These are phyloP conservation scores for Volvariella surrecta DNA, from an alignment of 1,284 basidiomycete species.

Conservation along the genomic window DNA sequence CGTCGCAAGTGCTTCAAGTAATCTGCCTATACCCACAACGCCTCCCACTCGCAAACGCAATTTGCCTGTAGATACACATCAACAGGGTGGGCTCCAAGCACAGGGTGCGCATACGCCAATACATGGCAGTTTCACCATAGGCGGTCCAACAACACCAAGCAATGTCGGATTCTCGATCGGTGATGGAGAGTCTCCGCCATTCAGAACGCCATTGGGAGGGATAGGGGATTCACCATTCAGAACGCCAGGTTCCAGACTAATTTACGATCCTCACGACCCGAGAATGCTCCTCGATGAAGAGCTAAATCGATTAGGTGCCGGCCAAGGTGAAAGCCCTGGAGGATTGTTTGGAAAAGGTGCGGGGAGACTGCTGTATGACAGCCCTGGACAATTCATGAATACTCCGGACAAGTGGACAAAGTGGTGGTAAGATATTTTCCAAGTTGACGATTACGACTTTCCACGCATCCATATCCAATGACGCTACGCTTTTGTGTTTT, in stretches of 20 bases:
- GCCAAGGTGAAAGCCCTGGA: constrained; percentile 43
- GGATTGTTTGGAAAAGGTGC: constrained; percentile 46
- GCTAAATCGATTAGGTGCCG: constrained; percentile 38
- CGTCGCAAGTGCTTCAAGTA: too few relatives aligned
- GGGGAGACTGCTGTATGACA: constrained; percentile 49
- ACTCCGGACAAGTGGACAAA: constrained; percentile 38
- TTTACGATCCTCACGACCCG: constrained; percentile 65
- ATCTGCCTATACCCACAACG: too few relatives aligned
- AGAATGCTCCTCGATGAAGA: constrained; percentile 57
- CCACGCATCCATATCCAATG: not conserved
- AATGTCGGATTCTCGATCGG: constrained; percentile 23
- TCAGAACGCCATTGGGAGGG: constrained; percentile 37
- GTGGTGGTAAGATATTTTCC: constrained; percentile 42
- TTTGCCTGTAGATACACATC: too few relatives aligned
- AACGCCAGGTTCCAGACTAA: constrained; percentile 40
- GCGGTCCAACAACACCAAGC: constrained; percentile 13
- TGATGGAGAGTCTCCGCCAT: constrained; percentile 35
- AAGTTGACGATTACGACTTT: not conserved
- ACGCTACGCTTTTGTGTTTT: not conserved
- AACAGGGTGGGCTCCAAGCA: too few relatives aligned
- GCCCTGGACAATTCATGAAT: constrained; percentile 32
- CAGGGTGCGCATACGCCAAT: too few relatives aligned
- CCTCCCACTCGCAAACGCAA: too few relatives aligned
- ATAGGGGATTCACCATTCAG: constrained; percentile 43
- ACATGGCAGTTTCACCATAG: too few relatives aligned